Evolutionary conservation across 495 filamentous ascomycete genomes (phyloP).

Genomic region (Friedmanniomyces simplex): DNA sequence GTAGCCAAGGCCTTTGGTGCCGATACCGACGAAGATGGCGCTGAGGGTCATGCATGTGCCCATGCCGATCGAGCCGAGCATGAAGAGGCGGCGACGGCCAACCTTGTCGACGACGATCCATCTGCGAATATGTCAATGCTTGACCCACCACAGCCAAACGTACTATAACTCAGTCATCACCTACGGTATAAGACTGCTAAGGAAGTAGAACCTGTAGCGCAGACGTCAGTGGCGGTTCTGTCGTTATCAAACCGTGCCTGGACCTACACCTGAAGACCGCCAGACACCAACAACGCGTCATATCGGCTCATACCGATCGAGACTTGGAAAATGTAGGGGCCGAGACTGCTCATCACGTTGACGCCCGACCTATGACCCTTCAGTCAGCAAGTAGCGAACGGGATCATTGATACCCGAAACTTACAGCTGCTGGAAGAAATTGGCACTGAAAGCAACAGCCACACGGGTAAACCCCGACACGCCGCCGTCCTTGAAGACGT

Average conservation of each 20-base stretch:
- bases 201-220: constrained; percentile 10
- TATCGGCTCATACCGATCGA: constrained; percentile 17
- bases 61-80: constrained; percentile 18
- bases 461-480: constrained; percentile 13
- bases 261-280: constrained; percentile 12
- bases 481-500: constrained; percentile 18
- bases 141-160: neutral
- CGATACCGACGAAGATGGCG: constrained; percentile 19
- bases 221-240: neutral
- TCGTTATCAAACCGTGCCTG: neutral
- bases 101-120: constrained; percentile 15
- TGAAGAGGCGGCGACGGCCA: constrained; percentile 16
- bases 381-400: neutral
- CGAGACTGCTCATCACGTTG: constrained; percentile 16
- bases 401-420: neutral
- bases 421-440: constrained; percentile 18
- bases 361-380: constrained; percentile 1
- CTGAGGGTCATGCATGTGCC: constrained; percentile 14
- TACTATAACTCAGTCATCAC: neutral
- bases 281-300: constrained; percentile 16
- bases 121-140: neutral
- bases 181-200: constrained; percentile 8
- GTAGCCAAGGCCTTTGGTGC: constrained; percentile 16
- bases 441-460: constrained; percentile 14
- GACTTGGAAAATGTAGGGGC: constrained; percentile 14